A percentile compares a stretch with the other conserved stretches of the same genome.
These are phyloP conservation scores for Cyberlindnera meyerae DNA, from an alignment of 805 yeast species.

Conservation along the genomic window DNA sequence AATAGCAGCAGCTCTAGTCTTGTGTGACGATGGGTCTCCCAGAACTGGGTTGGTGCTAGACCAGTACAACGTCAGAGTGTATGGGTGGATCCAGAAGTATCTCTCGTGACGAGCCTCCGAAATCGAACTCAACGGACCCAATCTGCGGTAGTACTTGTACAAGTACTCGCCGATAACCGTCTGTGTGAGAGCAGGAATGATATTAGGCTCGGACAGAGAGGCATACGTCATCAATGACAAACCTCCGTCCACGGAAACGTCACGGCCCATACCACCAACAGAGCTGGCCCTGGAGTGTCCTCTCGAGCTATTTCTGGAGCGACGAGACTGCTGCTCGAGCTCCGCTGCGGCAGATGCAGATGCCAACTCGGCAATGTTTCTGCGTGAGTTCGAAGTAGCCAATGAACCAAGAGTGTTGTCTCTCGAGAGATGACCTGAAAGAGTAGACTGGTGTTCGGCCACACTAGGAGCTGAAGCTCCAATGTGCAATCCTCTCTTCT, in stretches of 20 bases:
- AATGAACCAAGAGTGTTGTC: constrained; percentile 22
- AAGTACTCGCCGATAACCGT: constrained; percentile 90
- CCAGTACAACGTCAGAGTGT: constrained; percentile 89
- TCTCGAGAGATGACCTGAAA: constrained; percentile 11
- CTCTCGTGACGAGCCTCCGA: constrained; percentile 84
- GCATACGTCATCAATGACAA: constrained; percentile 48
- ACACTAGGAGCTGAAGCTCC: constrained; percentile 11
- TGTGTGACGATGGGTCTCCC: constrained; percentile 58
- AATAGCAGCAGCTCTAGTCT: constrained; percentile 78
- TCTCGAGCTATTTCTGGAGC: constrained; percentile 18
- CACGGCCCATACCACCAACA: constrained; percentile 16
- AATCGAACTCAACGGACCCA: constrained; percentile 66
- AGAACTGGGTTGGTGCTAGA: constrained; percentile 73
- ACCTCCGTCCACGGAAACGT: constrained; percentile 31
- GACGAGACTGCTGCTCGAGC: constrained; percentile 20
- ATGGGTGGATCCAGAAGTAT: constrained; percentile 96
- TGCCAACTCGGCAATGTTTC: constrained; percentile 27
- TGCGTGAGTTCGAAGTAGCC: constrained; percentile 22
- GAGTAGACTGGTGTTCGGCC: neutral
- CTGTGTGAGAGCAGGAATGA: constrained; percentile 84
- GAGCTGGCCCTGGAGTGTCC: constrained; percentile 16
- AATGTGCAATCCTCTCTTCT: constrained; percentile 43
- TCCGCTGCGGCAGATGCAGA: constrained; percentile 27
- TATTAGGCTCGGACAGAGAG: constrained; percentile 61
- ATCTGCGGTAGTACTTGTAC: constrained; percentile 75